phyloP scores from a whole-genome alignment of 371 early-diverging fungal genomes.

The Zychaea mexicana region DNA sequence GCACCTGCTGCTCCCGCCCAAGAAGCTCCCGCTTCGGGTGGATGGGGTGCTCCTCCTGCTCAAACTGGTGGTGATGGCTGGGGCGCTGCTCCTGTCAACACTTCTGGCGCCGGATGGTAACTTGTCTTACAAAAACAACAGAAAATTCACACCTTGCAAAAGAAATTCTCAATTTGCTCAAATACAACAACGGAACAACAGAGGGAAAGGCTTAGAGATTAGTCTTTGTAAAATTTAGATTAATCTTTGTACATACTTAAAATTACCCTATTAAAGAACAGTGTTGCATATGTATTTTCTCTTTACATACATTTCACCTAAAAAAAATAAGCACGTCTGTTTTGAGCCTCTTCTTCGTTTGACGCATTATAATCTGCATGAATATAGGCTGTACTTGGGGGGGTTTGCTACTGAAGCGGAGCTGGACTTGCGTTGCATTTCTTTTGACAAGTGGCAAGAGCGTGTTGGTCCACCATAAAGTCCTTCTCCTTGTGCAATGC shows the following conservation, averaged over 20 bases:
- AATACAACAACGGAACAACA: background rate
- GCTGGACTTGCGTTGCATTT: background rate
- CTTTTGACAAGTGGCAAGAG: background rate
- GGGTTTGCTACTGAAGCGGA: too few relatives aligned
- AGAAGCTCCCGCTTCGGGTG: slow-evolving; percentile 23
- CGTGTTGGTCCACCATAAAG: too few relatives aligned
- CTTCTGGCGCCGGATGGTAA: slow-evolving; percentile 31
- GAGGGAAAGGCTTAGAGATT: background rate
- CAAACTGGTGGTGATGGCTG: slow-evolving; percentile 30
- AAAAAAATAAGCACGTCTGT: too few relatives aligned
- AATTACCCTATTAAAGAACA: background rate
- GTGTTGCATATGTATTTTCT: background rate
- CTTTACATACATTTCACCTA: too few relatives aligned
- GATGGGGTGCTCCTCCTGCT: slow-evolving; percentile 32
- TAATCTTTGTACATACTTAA: background rate
- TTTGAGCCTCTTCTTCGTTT: too few relatives aligned
- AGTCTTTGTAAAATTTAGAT: too few relatives aligned
- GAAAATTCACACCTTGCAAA: background rate
- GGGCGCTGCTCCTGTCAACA: slow-evolving; percentile 32
- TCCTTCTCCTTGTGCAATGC: background rate
- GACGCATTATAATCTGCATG: too few relatives aligned
- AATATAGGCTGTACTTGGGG: too few relatives aligned
- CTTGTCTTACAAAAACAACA: background rate
- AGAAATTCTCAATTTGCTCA: background rate
- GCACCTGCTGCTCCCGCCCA: slow-evolving; percentile 11